These are phyloP conservation scores for Onygenales sp. DNA, from an alignment of 2,329 filamentous ascomycete species.

Conservation along the genomic window DNA sequence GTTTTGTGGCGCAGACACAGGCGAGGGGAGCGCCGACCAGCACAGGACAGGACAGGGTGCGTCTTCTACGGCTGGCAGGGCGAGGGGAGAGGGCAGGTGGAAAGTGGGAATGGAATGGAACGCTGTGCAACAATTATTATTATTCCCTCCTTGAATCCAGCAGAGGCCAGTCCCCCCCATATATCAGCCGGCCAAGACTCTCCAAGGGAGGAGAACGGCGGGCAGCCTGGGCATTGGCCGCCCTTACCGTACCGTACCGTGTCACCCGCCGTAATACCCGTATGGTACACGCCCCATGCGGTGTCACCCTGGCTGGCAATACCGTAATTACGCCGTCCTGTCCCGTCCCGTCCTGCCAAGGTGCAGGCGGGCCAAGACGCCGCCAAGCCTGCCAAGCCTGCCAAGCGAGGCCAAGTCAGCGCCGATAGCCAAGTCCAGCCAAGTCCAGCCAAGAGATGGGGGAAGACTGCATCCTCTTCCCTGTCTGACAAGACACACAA, in stretches of 20 bases:
- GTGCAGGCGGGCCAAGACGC: not conserved
- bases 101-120: not conserved
- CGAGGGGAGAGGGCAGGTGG: not conserved
- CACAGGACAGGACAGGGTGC: constrained; percentile 10
- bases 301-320: not conserved
- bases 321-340: not conserved
- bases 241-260: no score
- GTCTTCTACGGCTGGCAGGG: not conserved
- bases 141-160: no score
- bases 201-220: no score
- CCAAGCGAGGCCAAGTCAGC: constrained; percentile 8
- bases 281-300: no score
- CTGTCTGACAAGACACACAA: not conserved
- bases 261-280: no score
- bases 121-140: no score
- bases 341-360: constrained; percentile 3
- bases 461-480: no score
- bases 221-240: no score
- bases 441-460: not conserved
- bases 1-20: constrained; percentile 10
- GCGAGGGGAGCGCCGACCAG: constrained; percentile 5
- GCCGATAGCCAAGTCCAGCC: constrained; percentile 10
- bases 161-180: no score
- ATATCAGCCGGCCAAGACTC: no score
- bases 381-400: constrained; percentile 4